Evolutionary conservation across 1,139 yeast genomes (phyloP), one percentile per base, ranked within the genome.

Genomic region (Magnusiomyces fungicola): DNA sequence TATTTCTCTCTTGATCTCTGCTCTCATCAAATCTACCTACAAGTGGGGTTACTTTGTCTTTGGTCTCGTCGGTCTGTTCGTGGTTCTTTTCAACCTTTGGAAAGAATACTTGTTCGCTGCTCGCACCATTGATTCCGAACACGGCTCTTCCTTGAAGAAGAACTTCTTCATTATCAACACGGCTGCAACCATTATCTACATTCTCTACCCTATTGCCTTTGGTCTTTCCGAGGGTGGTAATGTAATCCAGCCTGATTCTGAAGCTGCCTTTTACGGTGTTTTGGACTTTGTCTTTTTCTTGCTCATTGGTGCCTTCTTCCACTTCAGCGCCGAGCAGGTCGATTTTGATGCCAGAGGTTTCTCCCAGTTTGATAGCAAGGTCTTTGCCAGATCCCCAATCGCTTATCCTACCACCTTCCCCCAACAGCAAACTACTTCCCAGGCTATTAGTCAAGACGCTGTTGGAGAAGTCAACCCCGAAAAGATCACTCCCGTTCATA

Each of bases 191-290:
- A 61, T 65, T 52, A 55, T 65, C 30, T 64, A 75, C 54, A 55
- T 77, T 41, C 72, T 76, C 68, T 80, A 80, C 61, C 79, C 81
- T 40, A 65, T 81, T 54, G 63, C 69, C 49, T 81, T 84, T 84
- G 85, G 79, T 62, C 69, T 80, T 52, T 68, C 75, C 56, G 85
- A 80, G 59, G 87, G 86, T 70, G 85, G 84, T 64, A 80, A 80
- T 60, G 76, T 69, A 41, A 79, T 81, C 55, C 78, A 76, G 57
- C 82, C 83, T 39, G 83, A 79, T 59, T 74, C 81, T 16, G 85
- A 80, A 63, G 79, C 81, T 47, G 81, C 75, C 22, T 81, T 80
- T 67, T 79, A 77, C 58, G 86, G 86, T 68, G 67, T 80, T 46
- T 69, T 80, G 57, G 86, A 81, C 60, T 58, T 80, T 47, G 57